Evolutionary conservation across 768 basidiomycete genomes (phyloP), one percentile per base, ranked within the genome.

Genomic region (Trametes punicea): DNA sequence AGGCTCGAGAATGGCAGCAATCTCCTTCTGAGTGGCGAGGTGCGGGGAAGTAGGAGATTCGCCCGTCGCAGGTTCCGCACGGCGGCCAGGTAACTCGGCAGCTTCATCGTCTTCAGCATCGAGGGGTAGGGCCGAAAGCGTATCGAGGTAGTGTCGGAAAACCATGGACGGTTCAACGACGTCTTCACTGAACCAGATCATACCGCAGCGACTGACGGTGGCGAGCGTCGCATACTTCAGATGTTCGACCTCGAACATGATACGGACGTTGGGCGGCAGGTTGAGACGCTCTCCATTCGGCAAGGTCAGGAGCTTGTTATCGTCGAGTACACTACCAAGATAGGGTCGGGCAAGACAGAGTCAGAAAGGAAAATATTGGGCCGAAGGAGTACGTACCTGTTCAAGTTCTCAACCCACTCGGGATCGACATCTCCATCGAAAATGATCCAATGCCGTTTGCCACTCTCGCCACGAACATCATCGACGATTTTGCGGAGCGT

Each of bases 161-260:
- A 97, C 82, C 97, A 98, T 98, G 0, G 79, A 74, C 6, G 94
- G 85, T 61, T 92, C 88, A 25, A 99, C 84, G 45, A 97, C 85
- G 61, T 98, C 94, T 56, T 98, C 94, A 69, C 94, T 98, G 76
- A 99, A 99, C 97, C 97, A 99, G 64, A 99, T 96, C 97, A 99
- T 99, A 69, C 97, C 97, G 67, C 97, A 99, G 53, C 97, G 95
- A 83, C 93, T 97, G 78, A 99, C 97, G 25, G 97, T 99, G 15
- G 97, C 97, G 51, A 90, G 84, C 3, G 97, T 99, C 0, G 97
- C 97, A 70, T 96, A 99, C 65, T 87, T 89, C 62, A 99, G 82
- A 70, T 97, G 93, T 69, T 98, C 97, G 54, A 98, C 97, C 70
- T 99, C 97, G 69, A 99, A 98, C 93, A 99, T 96, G 71, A 99